Conservation (phyloP, 2,329 filamentous ascomycete genomes). For the Geosmithia flava region DNA sequence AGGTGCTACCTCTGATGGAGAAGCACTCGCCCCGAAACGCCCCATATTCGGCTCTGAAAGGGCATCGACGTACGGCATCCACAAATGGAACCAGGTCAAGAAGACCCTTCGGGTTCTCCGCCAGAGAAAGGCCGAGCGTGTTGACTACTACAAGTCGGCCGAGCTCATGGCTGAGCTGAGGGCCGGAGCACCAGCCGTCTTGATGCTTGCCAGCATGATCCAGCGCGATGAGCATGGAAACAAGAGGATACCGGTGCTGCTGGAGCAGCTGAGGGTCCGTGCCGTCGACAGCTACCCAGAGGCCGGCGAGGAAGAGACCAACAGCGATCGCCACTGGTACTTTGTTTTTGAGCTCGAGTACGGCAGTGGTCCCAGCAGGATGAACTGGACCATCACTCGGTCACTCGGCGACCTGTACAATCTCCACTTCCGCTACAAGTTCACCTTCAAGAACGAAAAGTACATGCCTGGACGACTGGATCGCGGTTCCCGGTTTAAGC, state of each 20-base stretch:
- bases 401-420: constrained; percentile 85
- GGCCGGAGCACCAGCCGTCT: constrained; percentile 80
- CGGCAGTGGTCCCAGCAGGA: constrained; percentile 84
- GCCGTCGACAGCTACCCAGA: constrained; percentile 69
- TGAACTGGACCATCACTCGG: constrained; percentile 90
- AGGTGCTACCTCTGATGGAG: constrained; percentile 51
- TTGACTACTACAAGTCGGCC: constrained; percentile 83
- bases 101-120: constrained; percentile 71
- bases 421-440: constrained; percentile 85
- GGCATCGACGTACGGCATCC: constrained; percentile 60
- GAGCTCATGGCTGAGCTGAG: constrained; percentile 92
- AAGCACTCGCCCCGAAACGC: constrained; percentile 42
- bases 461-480: constrained; percentile 60
- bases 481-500: constrained; percentile 56
- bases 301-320: constrained; percentile 37
- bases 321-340: constrained; percentile 58
- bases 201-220: constrained; percentile 96
- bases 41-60: constrained; percentile 52
- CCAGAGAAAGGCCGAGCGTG: constrained; percentile 74
- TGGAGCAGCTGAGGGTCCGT: constrained; percentile 85
- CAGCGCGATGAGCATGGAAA: constrained; percentile 94
- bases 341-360: constrained; percentile 94
- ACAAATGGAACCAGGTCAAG: constrained; percentile 90
- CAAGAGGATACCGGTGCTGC: constrained; percentile 83
- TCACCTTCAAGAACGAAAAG: constrained; percentile 73